Conservation (phyloP, 169 alveolate species). For the Eimeria tenella region DNA sequence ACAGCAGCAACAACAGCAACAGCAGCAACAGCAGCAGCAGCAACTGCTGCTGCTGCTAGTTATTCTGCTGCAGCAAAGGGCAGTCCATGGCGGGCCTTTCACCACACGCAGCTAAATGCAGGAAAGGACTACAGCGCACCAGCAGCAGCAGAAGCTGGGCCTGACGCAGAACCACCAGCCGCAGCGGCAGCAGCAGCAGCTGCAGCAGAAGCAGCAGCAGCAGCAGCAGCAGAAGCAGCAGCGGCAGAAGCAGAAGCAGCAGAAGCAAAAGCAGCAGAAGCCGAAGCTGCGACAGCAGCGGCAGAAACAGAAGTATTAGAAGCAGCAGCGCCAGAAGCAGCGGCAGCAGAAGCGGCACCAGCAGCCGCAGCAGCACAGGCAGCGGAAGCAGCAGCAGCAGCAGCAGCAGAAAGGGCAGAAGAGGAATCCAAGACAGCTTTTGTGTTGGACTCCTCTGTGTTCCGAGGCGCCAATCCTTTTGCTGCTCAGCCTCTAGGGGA, state of each 20-base stretch:
- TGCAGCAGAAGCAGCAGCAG: neutral
- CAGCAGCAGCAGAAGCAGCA: neutral
- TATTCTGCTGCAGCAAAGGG: neutral
- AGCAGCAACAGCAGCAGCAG: constrained; percentile 1
- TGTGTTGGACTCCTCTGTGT: constrained; percentile 9
- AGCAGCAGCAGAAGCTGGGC: constrained; percentile 9
- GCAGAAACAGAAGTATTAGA: neutral
- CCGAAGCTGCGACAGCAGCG: neutral
- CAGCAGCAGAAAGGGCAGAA: constrained; percentile 4
- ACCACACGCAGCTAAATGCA: neutral
- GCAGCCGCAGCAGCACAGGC: neutral
- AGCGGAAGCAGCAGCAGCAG: constrained; percentile 30
- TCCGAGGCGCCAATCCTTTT: constrained; percentile 26
- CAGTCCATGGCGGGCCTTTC: neutral
- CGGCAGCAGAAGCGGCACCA: neutral
- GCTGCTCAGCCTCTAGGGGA: neutral
- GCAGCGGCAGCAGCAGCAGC: constrained; percentile 22
- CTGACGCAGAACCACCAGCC: neutral
- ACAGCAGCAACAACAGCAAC: neutral
- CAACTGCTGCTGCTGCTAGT: neutral
- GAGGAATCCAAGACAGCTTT: neutral
- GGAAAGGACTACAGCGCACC: neutral
- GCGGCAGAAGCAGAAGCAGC: neutral
- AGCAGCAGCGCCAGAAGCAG: neutral
- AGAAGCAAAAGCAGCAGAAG: neutral